These are phyloP conservation scores for Corymbia maculata DNA, from an alignment of 345 rosid genomes.

Conservation along the genomic window DNA sequence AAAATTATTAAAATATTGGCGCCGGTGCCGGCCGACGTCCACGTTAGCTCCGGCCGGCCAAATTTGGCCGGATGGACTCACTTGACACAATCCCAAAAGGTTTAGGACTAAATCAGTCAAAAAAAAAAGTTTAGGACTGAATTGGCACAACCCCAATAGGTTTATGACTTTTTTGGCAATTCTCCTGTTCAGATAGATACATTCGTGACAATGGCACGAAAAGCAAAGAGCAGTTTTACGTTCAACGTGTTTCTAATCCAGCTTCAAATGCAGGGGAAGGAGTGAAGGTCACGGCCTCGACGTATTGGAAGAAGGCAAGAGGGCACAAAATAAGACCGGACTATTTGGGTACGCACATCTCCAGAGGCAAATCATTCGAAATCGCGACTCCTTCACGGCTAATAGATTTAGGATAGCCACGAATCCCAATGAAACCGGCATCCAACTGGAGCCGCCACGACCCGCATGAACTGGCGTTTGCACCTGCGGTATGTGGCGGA, in stretches of 20 bases:
- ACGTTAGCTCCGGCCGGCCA: too few species aligned
- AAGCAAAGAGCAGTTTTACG: background rate
- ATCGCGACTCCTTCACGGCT: too few species aligned
- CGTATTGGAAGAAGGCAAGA: background rate
- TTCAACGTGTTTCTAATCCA: background rate
- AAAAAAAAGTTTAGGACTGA: too few species aligned
- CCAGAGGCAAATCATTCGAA: too few species aligned
- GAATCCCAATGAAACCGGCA: slow-evolving; percentile 23
- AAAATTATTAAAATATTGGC: too few species aligned
- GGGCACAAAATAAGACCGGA: background rate
- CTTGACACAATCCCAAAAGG: too few species aligned
- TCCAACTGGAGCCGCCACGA: slow-evolving; percentile 1
- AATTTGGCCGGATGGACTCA: too few species aligned
- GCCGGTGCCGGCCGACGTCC: too few species aligned
- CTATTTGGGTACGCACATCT: background rate
- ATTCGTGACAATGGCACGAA: background rate
- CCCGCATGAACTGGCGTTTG: background rate
- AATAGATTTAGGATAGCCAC: slow-evolving; percentile 26
- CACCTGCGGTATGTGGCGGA: background rate
- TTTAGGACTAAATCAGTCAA: too few species aligned
- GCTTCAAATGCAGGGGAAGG: background rate
- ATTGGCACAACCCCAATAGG: too few species aligned
- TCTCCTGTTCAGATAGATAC: background rate
- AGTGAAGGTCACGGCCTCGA: background rate
- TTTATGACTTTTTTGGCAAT: too few species aligned